These are phyloP conservation scores for Ceriops tagal DNA, from an alignment of 345 rosid genomes.

Conservation along the genomic window DNA sequence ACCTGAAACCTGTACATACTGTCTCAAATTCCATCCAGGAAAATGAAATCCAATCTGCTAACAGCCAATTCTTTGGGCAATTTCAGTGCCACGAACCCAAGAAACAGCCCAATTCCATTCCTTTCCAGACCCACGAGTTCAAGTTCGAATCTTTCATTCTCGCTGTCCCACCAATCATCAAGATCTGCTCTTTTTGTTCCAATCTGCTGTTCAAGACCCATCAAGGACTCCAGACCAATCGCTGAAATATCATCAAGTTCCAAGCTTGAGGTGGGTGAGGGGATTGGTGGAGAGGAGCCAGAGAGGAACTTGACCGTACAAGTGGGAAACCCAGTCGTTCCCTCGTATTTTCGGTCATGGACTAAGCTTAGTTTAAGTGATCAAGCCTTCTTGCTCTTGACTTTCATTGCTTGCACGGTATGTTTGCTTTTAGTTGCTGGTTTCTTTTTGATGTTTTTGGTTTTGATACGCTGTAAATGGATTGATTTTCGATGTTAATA, in stretches of 20 bases:
- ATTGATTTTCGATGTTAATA: not conserved
- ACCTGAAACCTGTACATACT: not conserved
- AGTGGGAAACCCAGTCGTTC: slow-evolving; percentile 48
- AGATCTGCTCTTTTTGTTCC: slow-evolving; percentile 30
- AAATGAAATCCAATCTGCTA: slow-evolving; percentile 37
- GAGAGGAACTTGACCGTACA: slow-evolving; percentile 40
- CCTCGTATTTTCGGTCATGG: slow-evolving; percentile 32
- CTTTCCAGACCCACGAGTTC: slow-evolving; percentile 14
- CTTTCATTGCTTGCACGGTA: slow-evolving; percentile 88
- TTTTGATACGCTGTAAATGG: not conserved
- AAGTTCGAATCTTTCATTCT: slow-evolving; percentile 16
- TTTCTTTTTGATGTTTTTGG: not conserved
- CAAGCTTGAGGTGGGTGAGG: slow-evolving; percentile 11
- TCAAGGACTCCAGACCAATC: slow-evolving; percentile 20
- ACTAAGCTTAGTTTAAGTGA: slow-evolving; percentile 53
- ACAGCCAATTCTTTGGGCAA: slow-evolving; percentile 22
- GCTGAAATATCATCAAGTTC: slow-evolving; percentile 1
- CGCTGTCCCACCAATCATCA: slow-evolving; percentile 10
- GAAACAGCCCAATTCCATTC: slow-evolving; percentile 19
- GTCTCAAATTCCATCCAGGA: no score
- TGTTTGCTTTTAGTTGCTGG: slow-evolving; percentile 6
- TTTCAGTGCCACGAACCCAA: slow-evolving; percentile 12
- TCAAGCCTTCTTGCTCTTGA: slow-evolving; percentile 68
- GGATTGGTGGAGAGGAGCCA: slow-evolving; percentile 24
- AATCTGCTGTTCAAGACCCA: slow-evolving; percentile 29